Base-by-base conservation (phyloP, 2,329 filamentous ascomycete genomes). In the Fusarium hostae region DNA sequence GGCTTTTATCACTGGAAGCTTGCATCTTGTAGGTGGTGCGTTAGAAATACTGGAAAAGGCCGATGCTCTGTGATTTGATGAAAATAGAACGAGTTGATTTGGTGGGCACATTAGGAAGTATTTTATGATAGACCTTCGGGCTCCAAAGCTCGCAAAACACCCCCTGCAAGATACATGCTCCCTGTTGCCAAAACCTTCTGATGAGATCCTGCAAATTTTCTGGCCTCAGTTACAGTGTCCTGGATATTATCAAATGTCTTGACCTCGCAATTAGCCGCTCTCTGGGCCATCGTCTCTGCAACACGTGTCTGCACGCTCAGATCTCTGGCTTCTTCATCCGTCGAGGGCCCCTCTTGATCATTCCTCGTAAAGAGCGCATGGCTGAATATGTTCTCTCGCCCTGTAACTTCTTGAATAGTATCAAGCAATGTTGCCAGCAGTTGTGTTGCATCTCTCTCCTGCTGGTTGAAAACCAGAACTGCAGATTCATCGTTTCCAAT, bases 391-490 rank as follows among this genome's bases (percentile, higher is more conserved):
- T 76, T 58, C 4, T 43, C 81, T 75, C 65, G 80, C 52, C 59
- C 85, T 52, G 62, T 82, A 76, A 59, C 81, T 68, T 48, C 80
- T 76, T 57, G 54, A 15, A 93, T 82, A 5, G 88, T 89, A 13
- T 84, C 78, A 61, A 94, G 85, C 3, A 97, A 83, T 0, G 86
- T 86, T 35, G 82, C 82, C 5, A 95, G 87, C 3, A 97, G 86
- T 20, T 87, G 84, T 7, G 84, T 82, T 9, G 93, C 92, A 77
- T 97, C 91, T 35, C 94, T 89, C 13, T 94, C 94, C 78, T 97
- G 94, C 81, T 98, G 95, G 81, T 98, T 98, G 85, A 98, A 98
- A 51, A 98, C 87, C 48, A 98, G 83, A 0, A 93, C 84, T 47
- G 84, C 81, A 30, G 71, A 57, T 11, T 78, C 78, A 1, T 68